phyloP scores from a whole-genome alignment of 495 filamentous ascomycete genomes.

The Aspergillus leporis region DNA sequence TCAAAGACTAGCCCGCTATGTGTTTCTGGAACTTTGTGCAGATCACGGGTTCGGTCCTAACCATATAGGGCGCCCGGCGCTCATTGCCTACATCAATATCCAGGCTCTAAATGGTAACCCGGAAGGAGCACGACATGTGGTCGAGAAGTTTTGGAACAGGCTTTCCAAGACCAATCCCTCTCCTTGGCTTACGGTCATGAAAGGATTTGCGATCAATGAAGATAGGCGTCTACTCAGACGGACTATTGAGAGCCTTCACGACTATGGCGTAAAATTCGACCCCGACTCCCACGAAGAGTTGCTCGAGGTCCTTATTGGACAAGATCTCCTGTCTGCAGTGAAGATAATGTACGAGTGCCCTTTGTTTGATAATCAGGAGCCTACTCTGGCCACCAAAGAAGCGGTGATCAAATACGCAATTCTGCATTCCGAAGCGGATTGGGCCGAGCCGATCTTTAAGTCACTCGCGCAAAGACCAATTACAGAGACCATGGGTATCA shows the following conservation, averaged over 20 bases:
- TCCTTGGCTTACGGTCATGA: constrained; percentile 62
- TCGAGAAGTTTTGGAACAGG: constrained; percentile 46
- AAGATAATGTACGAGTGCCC: constrained; percentile 58
- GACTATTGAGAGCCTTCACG: constrained; percentile 28
- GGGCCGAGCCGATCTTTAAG: constrained; percentile 63
- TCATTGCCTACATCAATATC: constrained; percentile 53
- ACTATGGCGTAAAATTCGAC: constrained; percentile 37
- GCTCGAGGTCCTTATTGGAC: constrained; percentile 34
- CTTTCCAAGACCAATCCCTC: constrained; percentile 32
- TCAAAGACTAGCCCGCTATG: constrained; percentile 53
- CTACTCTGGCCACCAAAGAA: constrained; percentile 47
- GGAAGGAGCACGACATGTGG: constrained; percentile 53
- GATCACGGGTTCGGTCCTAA: constrained; percentile 40
- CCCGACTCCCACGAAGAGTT: constrained; percentile 40
- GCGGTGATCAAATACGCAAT: constrained; percentile 58
- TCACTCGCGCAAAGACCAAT: constrained; percentile 51
- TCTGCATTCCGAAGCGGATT: constrained; percentile 58
- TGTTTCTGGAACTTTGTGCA: constrained; percentile 55
- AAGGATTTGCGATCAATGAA: constrained; percentile 66
- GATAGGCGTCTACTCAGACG: constrained; percentile 47
- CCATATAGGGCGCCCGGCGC: constrained; percentile 39
- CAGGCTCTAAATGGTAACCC: constrained; percentile 60
- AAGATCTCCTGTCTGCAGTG: constrained; percentile 37
- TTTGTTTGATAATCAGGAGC: constrained; percentile 38
- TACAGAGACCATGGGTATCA: constrained; percentile 63